Base-by-base conservation (phyloP, 2,329 filamentous ascomycete species). In the Epichloe scottii region DNA sequence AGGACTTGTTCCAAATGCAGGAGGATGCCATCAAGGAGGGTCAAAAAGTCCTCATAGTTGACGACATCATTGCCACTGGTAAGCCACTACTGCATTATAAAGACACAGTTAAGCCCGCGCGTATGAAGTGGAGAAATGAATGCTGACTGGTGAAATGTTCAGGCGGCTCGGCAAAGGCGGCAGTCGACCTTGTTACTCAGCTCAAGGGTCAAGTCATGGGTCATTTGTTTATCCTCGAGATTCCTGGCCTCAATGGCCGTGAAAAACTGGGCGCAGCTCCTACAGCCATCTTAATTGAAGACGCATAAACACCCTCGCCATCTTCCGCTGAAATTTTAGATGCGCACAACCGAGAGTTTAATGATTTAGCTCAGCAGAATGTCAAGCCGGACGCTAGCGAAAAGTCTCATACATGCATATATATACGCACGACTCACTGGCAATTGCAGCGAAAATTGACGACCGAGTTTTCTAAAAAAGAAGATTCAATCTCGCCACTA, bases 51-150 rank as follows among this genome's bases (percentile, higher is more conserved):
- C 74, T 98, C 55, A 79, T 98, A 58, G 89, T 98, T 34, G 93
- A 98, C 69, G 93, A 98, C 68, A 95, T 98, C 64, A 97, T 98
- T 72, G 93, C 93, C 52, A 98, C 93, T 57, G 91, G 91, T 95
- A 76, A 68, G 84, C 71, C 48, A 40, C 26, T 33, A 23, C 17
- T 4, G n/a, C 12, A 42, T 12, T 5, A 12, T 6, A 21, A 12
- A 3, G 7, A 12, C 21, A 6, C 11, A 15, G 5, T 41, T 26
- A n/a, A n/a, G n/a, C n/a, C 4, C 10, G 17, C 19, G 0, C 7
- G 15, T 17, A 21, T 38, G n/a, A 11, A 5, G n/a, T 21, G 14
- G 14, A 23, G 35, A 40, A 19, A 1, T 21, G 26, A 45, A 11
- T n/a, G 38, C 47, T 49, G 40, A 49, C 47, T 19, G 35, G 23